Base-by-base conservation (phyloP, 2,329 filamentous ascomycete genomes). In the Aspergillus sp. region DNA sequence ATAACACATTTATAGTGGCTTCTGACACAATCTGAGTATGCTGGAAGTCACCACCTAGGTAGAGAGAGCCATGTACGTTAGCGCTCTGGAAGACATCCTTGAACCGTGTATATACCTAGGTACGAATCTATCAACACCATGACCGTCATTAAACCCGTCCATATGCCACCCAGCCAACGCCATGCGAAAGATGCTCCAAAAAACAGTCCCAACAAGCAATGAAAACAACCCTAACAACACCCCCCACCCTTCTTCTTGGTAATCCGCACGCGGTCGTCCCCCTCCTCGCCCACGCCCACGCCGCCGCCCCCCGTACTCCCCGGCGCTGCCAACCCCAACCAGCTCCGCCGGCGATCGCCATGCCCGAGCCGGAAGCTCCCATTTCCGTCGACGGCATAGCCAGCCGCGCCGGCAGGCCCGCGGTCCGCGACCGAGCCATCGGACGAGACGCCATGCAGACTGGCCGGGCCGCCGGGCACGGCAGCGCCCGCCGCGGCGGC, bases 301-400 rank as follows among this genome's bases (percentile, higher is more conserved):
- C 68, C 69, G 34, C 69, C 63, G 69, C 19, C 40, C 16, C 7
- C 16, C n/a, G 16, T 14, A 42, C 73, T 73, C 64, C 76, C 73
- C 58, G 73, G 77, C 2, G 83, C n/a, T n/a, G n/a, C 79, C 56
- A 87, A 79, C 0, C 84, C 83, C 45, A 88, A 70, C 86, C 86
- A 88, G 66, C 84, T 87, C 58, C 82, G 75, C 59, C 85, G 74
- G 72, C 87, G 87, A 65, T 87, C 84, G 1, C 81, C 81, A 49
- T 74, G 63, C 1, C 81, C 81, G 4, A 85, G 59, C 25, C 84
- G 74, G 60, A 88, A 87, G 64, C 83, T 87, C 0, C 83, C 83
- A 36, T 75, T 79, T 0, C 74, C 75, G 29, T 75, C 68, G 3
- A 72, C 56, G 64, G 71, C 63, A 44, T 21, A 17, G 2, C 40